Base-by-base conservation (phyloP, 306 rosid genomes). In the Cotoneaster glaucophyllus region DNA sequence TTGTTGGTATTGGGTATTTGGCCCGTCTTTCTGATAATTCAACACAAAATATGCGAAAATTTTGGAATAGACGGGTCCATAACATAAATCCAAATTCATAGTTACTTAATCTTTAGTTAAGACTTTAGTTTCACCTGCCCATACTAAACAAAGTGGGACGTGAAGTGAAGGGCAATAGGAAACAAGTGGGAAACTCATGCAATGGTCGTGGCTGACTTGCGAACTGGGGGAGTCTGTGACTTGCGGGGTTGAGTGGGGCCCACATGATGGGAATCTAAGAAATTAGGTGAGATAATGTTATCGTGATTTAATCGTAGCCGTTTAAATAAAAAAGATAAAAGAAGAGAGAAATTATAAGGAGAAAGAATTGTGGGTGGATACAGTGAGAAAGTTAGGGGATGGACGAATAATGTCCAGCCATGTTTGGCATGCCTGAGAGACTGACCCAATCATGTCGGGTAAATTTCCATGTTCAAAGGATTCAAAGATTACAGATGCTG, bases 161-260 rank as follows among this genome's bases (percentile, higher is more conserved):
- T 37, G 41, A 37, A 37, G 41, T 37, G 50, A 44, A 3, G 31
- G 32, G 73, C 80, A 71, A 45, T 72, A 26, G 78, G 81, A 67
- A 52, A 26, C 50, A 11, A 64, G 65, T 41, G 52, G 25, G 66
- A 59, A 74, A 41, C 71, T 74, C 86, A 84, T 53, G 83, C 85
- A 58, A 54, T 57, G 85, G 56, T 41, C 80, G 77, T 75, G 81
- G 10, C 28, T 28, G 77, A 58, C 68, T 54, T 6, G 64, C 22
- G 59, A 28, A 48, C 8, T 5, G 21, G 4, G 8, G 18, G 6
- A 48, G 54, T 14, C 18, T 4, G 19, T n/a, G 44, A 45, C 57
- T 18, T 57, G 57, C 25, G 3, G 52, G 19, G 28, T 25, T 58
- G 21, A 59, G 68, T 41, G 17, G 68, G 67, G 54, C 0, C 54